Conservation (phyloP, 176 grass and related monocot genomes). For the Areca catechu region DNA sequence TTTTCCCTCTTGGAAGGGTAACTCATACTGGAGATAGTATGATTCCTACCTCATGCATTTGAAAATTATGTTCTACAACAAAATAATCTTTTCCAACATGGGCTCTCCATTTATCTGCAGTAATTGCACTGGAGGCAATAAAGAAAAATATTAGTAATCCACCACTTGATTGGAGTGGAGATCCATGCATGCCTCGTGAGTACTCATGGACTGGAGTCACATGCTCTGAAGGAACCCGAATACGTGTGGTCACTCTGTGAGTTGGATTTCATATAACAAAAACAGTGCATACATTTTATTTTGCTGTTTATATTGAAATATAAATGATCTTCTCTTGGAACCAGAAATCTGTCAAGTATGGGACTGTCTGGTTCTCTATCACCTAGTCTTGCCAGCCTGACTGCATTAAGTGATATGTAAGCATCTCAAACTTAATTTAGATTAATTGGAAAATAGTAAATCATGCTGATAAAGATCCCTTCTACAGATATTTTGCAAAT, state of each 20-base stretch:
- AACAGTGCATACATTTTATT: background rate
- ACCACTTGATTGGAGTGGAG: slow-evolving; percentile 85
- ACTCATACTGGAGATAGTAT: slow-evolving; percentile 65
- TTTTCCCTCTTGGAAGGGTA: slow-evolving; percentile 62
- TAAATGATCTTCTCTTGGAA: slow-evolving; percentile 22
- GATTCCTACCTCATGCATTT: background rate
- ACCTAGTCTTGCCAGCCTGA: slow-evolving; percentile 51
- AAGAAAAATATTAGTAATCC: slow-evolving; percentile 41
- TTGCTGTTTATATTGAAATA: slow-evolving; percentile 3
- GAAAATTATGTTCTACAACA: background rate
- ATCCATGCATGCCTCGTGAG: slow-evolving; percentile 80
- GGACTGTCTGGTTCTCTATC: slow-evolving; percentile 56
- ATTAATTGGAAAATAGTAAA: slow-evolving; percentile 13
- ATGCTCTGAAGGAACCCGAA: slow-evolving; percentile 39
- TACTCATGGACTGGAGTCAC: slow-evolving; percentile 88
- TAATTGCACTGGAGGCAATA: slow-evolving; percentile 44
- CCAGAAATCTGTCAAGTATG: slow-evolving; percentile 80
- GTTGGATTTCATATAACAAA: slow-evolving; percentile 21
- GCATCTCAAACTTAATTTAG: slow-evolving; percentile 17
- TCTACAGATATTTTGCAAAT: slow-evolving; percentile 65
- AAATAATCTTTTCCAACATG: background rate
- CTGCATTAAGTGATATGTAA: slow-evolving; percentile 69
- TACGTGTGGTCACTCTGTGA: slow-evolving; percentile 72
- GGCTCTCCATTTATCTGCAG: slow-evolving; percentile 28
- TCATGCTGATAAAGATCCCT: slow-evolving; percentile 19